Evolutionary conservation across 2,329 filamentous ascomycete species (phyloP).

Genomic region (Cladophialophora bantiana): DNA sequence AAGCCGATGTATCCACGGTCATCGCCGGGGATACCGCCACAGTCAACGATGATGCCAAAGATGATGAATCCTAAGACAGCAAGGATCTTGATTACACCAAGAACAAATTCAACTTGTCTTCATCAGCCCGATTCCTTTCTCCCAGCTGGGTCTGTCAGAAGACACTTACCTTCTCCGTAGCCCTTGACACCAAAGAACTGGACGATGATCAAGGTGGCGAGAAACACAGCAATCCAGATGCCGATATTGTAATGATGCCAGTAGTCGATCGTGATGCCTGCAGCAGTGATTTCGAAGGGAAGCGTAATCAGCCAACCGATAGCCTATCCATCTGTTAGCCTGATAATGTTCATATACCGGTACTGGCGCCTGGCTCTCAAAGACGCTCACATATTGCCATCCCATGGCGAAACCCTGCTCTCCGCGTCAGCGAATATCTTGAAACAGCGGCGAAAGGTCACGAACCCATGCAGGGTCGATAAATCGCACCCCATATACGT

Average conservation of each 20-base stretch:
- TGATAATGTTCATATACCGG: neutral
- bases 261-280: constrained; percentile 58
- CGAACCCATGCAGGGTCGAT: constrained; percentile 86
- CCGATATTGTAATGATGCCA: constrained; percentile 57
- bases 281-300: constrained; percentile 85
- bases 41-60: constrained; percentile 83
- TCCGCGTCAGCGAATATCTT: neutral
- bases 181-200: constrained; percentile 88
- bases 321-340: constrained; percentile 50
- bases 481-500: constrained; percentile 88
- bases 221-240: constrained; percentile 84
- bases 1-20: constrained; percentile 77
- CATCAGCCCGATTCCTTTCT: neutral
- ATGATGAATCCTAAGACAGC: constrained; percentile 90
- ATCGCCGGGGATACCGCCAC: constrained; percentile 73
- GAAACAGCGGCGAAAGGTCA: neutral
- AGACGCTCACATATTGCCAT: constrained; percentile 73
- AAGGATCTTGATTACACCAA: constrained; percentile 83
- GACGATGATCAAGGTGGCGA: constrained; percentile 75
- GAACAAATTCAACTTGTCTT: constrained; percentile 75
- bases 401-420: constrained; percentile 82
- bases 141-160: neutral
- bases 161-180: constrained; percentile 69
- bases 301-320: constrained; percentile 85
- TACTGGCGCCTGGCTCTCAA: neutral